These are phyloP conservation scores for Sporothrix pallida DNA, from an alignment of 2,329 filamentous ascomycete genomes.

Conservation along the genomic window DNA sequence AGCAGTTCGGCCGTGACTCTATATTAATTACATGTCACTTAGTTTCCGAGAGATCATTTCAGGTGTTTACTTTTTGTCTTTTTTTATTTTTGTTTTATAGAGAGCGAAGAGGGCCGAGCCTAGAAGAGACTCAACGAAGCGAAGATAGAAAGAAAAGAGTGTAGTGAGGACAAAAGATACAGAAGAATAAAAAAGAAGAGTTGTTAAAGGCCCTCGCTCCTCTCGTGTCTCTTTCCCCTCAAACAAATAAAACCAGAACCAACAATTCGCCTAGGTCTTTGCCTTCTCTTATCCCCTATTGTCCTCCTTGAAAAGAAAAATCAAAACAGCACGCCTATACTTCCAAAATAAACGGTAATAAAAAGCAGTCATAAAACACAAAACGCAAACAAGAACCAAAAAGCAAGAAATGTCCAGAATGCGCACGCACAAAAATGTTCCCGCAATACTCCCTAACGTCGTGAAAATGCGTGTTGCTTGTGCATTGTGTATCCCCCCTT, in stretches of 20 bases:
- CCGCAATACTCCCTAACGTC: conserved; percentile 16
- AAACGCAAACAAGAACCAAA: conserved; percentile 1
- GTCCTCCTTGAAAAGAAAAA: neutral
- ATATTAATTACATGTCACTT: neutral
- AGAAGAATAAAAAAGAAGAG: conserved; percentile 14
- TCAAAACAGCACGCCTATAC: conserved; percentile 24
- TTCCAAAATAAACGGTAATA: conserved; percentile 15
- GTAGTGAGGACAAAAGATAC: conserved; percentile 15
- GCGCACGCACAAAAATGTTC: conserved; percentile 16
- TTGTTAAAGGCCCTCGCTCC: neutral
- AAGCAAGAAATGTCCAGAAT: conserved; percentile 24
- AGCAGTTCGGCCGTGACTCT: too few relatives aligned
- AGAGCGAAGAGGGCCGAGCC: conserved; percentile 1
- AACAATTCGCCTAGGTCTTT: conserved; percentile 15
- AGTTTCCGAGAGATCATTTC: neutral
- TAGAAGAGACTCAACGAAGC: neutral
- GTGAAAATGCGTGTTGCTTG: neutral
- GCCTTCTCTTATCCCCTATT: neutral
- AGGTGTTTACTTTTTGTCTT: neutral
- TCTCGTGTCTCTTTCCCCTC: neutral
- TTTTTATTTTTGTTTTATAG: neutral
- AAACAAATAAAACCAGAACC: conserved; percentile 1
- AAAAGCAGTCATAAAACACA: neutral
- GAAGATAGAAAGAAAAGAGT: conserved; percentile 6
- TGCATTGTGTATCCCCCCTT: conserved; percentile 8